Evolutionary conservation across 2,329 filamentous ascomycete genomes (phyloP), one percentile per base, ranked within the genome.

Genomic region (Ophiostoma novo-ulmi): DNA sequence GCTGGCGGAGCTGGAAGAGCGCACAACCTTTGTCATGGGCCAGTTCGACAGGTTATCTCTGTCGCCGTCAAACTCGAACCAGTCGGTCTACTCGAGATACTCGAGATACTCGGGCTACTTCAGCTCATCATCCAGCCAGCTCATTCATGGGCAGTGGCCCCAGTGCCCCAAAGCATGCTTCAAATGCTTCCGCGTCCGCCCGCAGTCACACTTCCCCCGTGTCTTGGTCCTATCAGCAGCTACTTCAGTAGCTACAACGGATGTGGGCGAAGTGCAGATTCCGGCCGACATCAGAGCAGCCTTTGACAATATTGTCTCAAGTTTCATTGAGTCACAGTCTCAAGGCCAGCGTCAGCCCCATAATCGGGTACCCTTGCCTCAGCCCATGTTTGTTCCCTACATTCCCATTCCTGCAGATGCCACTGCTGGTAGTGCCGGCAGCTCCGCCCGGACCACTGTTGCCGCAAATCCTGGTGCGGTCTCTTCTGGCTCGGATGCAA

Each of bases 351-450:
- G 17, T n/a, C 44, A 20, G 3, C 22, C 14, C 31, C 58, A 8
- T 14, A 17, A 20, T 13, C 5, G n/a, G 10, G 52, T 8, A 7
- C 8, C n/a, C 22, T 10, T 36, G 36, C 36, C 10, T 20, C 35
- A 20, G 36, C 63, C 36, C 8, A 8, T 39, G 20, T 65, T 65
- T 65, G 63, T 65, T 20, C 63, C 63, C 17, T 65, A 65, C 63
- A 65, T 65, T 13, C 63, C 63, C 8, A 20, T 65, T 4, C 63
- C 63, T 10, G 20, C 63, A 4, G 63, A 36, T 14, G 5, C 17
- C 6, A 13, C 26, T 36, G 26, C n/a, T 35, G 58, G 3, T 26
- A 35, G 52, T 35, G 35, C 7, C 35, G 17, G 31, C 58, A 36
- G 26, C 11, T n/a, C 14, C 11, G 26, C 5, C 26, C 10, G 11